A percentile compares a stretch with the other conserved stretches of the same genome.
phyloP scores from a whole-genome alignment of 805 yeast genomes.

The Metschnikowia drakensbergensis region DNA sequence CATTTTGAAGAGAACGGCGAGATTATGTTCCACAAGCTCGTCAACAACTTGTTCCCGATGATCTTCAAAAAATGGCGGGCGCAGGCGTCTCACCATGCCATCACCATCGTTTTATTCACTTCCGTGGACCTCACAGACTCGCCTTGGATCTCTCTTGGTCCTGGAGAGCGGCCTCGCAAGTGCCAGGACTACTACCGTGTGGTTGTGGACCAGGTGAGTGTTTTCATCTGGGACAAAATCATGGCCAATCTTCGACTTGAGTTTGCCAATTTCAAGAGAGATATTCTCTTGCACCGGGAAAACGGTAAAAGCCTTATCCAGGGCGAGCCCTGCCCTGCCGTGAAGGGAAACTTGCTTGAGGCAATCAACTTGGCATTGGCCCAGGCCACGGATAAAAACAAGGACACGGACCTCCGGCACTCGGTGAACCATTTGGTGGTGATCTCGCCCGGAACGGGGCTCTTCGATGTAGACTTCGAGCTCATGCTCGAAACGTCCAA shows the following conservation, averaged over 20 bases:
- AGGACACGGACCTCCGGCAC: slow-evolving; percentile 81
- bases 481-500: slow-evolving; percentile 70
- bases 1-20: slow-evolving; percentile 96
- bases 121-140: slow-evolving; percentile 59
- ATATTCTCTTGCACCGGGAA: slow-evolving; percentile 51
- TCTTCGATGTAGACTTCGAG: slow-evolving; percentile 86
- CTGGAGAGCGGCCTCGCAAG: slow-evolving; percentile 67
- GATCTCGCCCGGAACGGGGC: slow-evolving; percentile 88
- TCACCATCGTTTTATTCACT: slow-evolving; percentile 84
- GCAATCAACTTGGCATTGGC: slow-evolving; percentile 83
- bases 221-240: slow-evolving; percentile 84
- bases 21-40: slow-evolving; percentile 85
- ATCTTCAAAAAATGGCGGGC: slow-evolving; percentile 86
- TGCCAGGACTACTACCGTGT: slow-evolving; percentile 83
- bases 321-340: slow-evolving; percentile 72
- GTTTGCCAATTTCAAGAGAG: slow-evolving; percentile 76
- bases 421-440: slow-evolving; percentile 88
- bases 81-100: slow-evolving; percentile 82
- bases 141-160: slow-evolving; percentile 55
- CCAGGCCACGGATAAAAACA: slow-evolving; percentile 68
- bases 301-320: slow-evolving; percentile 32
- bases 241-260: slow-evolving; percentile 85
- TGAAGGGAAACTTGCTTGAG: slow-evolving; percentile 85
- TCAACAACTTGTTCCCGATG: slow-evolving; percentile 87
- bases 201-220: slow-evolving; percentile 91